Evolutionary conservation across 2,329 filamentous ascomycete genomes (phyloP).

Genomic region (Cordyceps militaris): DNA sequence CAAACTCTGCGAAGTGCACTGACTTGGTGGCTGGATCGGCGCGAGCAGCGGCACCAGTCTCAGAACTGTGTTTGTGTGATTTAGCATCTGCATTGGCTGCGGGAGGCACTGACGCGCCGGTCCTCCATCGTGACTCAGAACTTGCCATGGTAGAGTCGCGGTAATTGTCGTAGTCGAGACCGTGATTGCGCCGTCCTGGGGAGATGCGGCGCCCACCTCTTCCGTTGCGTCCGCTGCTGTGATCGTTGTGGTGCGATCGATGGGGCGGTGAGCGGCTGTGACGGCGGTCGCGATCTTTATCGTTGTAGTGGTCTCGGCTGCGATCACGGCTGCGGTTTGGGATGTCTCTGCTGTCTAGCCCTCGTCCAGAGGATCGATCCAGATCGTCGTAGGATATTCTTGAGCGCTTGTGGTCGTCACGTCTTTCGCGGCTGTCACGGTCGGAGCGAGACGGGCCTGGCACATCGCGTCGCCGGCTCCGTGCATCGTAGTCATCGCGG

Average conservation of each 20-base stretch:
- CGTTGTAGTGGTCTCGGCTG: slow-evolving; percentile 20
- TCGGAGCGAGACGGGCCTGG: slow-evolving; percentile 53
- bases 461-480: slow-evolving; percentile 35
- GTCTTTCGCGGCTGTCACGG: slow-evolving; percentile 58
- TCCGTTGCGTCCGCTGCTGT: slow-evolving; percentile 7
- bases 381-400: slow-evolving; percentile 50
- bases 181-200: slow-evolving; percentile 5
- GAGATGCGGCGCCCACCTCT: neutral
- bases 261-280: slow-evolving; percentile 46
- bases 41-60: slow-evolving; percentile 18
- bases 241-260: slow-evolving; percentile 31
- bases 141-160: slow-evolving; percentile 37
- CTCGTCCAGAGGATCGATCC: slow-evolving; percentile 39
- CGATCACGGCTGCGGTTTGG: slow-evolving; percentile 37
- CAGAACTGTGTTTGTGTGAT: slow-evolving; percentile 46
- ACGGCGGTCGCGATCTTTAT: slow-evolving; percentile 39
- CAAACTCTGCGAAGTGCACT: slow-evolving; percentile 10
- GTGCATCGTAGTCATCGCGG: slow-evolving; percentile 55
- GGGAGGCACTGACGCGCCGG: slow-evolving; percentile 51
- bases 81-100: slow-evolving; percentile 60
- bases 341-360: slow-evolving; percentile 34
- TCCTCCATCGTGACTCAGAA: slow-evolving; percentile 58
- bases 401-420: slow-evolving; percentile 39
- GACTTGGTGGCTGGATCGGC: neutral
- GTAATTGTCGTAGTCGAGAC: slow-evolving; percentile 39